Percentiles rank a stretch among this genome's conserved stretches.
Conservation (phyloP, 208 protist genomes). For the Leishmania lainsoni region DNA sequence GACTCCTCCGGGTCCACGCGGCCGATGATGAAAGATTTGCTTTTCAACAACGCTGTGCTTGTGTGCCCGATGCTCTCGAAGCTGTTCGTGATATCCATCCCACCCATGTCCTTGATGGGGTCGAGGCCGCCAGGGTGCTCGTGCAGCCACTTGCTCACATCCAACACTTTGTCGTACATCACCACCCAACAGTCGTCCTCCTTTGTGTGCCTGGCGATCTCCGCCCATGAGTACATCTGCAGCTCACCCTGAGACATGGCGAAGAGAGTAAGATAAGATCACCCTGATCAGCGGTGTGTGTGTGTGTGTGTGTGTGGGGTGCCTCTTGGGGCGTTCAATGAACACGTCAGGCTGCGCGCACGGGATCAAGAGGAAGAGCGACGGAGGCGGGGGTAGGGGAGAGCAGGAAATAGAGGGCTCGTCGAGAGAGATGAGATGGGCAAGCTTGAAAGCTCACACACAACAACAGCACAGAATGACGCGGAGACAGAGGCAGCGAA, state of each 20-base stretch:
- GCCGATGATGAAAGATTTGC: conserved; percentile 78
- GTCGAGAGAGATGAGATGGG: no score
- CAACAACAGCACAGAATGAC: no score
- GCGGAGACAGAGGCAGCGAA: no score
- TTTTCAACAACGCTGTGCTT: conserved; percentile 59
- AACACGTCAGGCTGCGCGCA: not conserved
- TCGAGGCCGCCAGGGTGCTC: conserved; percentile 92
- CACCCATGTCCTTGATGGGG: conserved; percentile 79
- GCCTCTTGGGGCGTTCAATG: not conserved
- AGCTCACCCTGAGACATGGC: conserved; percentile 53
- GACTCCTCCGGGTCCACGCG: conserved; percentile 50
- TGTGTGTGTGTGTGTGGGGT: not conserved
- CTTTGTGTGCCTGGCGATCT: conserved; percentile 89
- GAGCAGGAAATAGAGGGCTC: not conserved
- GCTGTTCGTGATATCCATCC: conserved; percentile 79
- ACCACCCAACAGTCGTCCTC: conserved; percentile 93
- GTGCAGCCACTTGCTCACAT: conserved; percentile 89
- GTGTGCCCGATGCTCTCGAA: conserved; percentile 88
- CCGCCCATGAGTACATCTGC: conserved; percentile 79
- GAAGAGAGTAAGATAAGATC: conserved; percentile 4
- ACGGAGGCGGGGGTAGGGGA: not conserved
- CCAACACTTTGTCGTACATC: conserved; percentile 91
- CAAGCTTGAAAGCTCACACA: no score
- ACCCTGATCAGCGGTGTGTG: not conserved
- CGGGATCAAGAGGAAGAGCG: not conserved